These are phyloP conservation scores for Immersiporthe knoxdaviesiana DNA, from an alignment of 2,329 filamentous ascomycete genomes.

Conservation along the genomic window DNA sequence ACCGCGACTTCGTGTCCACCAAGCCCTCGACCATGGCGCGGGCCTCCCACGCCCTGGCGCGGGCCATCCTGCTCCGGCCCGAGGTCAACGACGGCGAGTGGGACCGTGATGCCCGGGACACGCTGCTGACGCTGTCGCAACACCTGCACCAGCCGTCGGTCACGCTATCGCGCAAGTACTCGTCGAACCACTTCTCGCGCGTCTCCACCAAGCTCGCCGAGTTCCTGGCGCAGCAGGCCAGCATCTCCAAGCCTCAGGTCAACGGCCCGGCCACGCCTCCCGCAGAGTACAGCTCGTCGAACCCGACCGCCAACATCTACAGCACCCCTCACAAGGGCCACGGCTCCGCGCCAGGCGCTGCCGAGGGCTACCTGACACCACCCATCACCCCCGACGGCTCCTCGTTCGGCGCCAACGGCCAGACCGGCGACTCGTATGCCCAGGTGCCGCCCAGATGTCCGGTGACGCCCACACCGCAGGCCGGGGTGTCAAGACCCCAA, in stretches of 20 bases:
- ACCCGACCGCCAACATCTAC: conserved; percentile 65
- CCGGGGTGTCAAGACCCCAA: conserved; percentile 43
- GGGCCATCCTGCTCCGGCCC: conserved; percentile 80
- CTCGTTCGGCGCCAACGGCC: conserved; percentile 51
- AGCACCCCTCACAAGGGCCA: conserved; percentile 80
- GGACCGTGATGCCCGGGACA: conserved; percentile 72
- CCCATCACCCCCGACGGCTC: conserved; percentile 81
- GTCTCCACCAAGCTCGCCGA: conserved; percentile 60
- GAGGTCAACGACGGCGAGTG: conserved; percentile 78
- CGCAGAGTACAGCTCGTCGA: conserved; percentile 51
- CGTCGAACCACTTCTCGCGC: conserved; percentile 54
- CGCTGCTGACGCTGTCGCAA: conserved; percentile 62
- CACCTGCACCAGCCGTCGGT: conserved; percentile 62
- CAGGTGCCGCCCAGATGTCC: conserved; percentile 59
- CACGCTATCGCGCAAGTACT: conserved; percentile 63
- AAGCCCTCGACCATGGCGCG: conserved; percentile 89
- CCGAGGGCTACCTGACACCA: conserved; percentile 80
- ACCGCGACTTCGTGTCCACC: conserved; percentile 94
- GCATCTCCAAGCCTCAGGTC: conserved; percentile 52
- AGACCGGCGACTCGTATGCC: conserved; percentile 50
- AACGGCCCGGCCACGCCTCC: conserved; percentile 63
- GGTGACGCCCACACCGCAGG: conserved; percentile 62
- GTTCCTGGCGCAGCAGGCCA: conserved; percentile 63
- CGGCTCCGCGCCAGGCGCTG: conserved; percentile 61
- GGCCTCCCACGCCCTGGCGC: conserved; percentile 81